Conservation (phyloP, 2,329 filamentous ascomycete genomes). For the Bipolaris cookei region DNA sequence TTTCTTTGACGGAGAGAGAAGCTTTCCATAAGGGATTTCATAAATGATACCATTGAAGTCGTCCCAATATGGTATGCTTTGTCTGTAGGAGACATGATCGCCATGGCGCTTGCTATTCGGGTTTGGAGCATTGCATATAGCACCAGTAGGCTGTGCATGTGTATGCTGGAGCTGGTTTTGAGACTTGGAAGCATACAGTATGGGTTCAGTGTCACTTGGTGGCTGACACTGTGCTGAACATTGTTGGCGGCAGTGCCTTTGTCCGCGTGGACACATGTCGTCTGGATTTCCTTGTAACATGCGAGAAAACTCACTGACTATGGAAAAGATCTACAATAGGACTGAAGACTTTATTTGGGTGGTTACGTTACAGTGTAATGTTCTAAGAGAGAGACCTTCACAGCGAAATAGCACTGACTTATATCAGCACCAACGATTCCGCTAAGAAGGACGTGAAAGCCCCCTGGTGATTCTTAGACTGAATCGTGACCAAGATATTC, state of each 20-base stretch:
- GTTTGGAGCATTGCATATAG: not conserved
- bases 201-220: not conserved
- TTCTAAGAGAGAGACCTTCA: too few species aligned
- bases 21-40: not conserved
- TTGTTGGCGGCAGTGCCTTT: not conserved
- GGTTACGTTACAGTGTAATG: too few species aligned
- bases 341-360: too few species aligned
- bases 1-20: not conserved
- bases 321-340: not conserved
- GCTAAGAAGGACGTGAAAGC: too few species aligned
- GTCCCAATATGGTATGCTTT: conserved; percentile 3
- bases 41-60: conserved; percentile 6
- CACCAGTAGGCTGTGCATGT: not conserved
- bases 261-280: not conserved
- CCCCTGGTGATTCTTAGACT: too few species aligned
- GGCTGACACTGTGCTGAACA: too few species aligned
- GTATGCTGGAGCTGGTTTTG: not conserved
- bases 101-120: not conserved
- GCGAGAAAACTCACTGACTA: not conserved
- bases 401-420: too few species aligned
- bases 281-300: not conserved
- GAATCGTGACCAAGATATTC: too few species aligned
- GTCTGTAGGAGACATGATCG: not conserved
- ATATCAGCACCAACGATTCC: too few species aligned
- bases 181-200: not conserved